A percentile compares a stretch with the other conserved stretches of the same genome.
Evolutionary conservation across 768 basidiomycete species (phyloP).

Genomic region (Floccularia luteovirens): DNA sequence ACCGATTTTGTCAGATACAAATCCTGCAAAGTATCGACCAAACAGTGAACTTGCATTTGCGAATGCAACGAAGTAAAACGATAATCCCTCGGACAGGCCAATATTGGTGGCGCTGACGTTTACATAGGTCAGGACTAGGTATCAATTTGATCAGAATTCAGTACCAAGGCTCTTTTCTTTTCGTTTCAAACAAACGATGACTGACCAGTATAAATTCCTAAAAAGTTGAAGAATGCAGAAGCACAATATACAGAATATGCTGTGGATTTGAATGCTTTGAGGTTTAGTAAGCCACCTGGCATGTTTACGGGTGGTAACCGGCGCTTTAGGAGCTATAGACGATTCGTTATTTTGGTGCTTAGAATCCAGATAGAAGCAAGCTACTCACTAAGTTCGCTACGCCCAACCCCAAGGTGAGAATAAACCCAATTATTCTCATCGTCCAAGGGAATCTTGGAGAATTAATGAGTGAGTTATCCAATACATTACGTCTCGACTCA

Average conservation of each 20-base stretch:
- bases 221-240: constrained; percentile 48
- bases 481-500: constrained; percentile 11
- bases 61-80: constrained; percentile 61
- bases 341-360: not conserved
- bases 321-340: constrained; percentile 30
- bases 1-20: constrained; percentile 51
- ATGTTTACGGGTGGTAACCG: constrained; percentile 47
- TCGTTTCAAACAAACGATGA: not conserved
- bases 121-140: constrained; percentile 64
- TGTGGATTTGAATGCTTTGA: constrained; percentile 38
- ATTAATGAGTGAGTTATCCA: not conserved
- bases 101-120: constrained; percentile 44
- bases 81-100: constrained; percentile 41
- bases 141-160: constrained; percentile 7
- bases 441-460: constrained; percentile 67
- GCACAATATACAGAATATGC: constrained; percentile 52
- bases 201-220: constrained; percentile 64
- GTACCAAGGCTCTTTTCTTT: no score
- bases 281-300: constrained; percentile 52
- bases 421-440: constrained; percentile 61
- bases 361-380: not conserved
- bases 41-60: constrained; percentile 60
- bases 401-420: constrained; percentile 43
- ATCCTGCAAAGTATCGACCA: constrained; percentile 50
- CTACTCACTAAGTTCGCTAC: constrained; percentile 41